These are phyloP conservation scores for Alloteropsis angusta DNA, from an alignment of 202 grass and related monocot species.

Conservation along the genomic window DNA sequence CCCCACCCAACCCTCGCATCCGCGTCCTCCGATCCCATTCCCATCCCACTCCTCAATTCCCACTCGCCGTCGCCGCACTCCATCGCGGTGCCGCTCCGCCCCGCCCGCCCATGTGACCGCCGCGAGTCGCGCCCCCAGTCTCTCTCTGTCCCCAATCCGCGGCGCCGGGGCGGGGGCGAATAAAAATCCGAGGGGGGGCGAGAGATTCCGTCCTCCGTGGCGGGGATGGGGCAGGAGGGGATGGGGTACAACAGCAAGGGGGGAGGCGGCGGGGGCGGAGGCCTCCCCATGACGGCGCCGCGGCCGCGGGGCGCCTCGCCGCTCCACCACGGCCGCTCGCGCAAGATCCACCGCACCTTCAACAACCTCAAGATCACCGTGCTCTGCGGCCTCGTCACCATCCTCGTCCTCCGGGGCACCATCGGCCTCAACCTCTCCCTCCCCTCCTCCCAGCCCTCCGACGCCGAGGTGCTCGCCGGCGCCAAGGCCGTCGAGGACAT, in stretches of 20 bases:
- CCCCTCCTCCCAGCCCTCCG: constrained; percentile 37
- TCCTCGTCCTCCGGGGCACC: constrained; percentile 83
- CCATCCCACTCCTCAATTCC: background rate
- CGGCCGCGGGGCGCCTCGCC: constrained; percentile 30
- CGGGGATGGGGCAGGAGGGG: constrained; percentile 47
- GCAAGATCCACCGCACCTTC: constrained; percentile 83
- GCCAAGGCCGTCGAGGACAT: constrained; percentile 85
- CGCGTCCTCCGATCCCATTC: constrained; percentile 17
- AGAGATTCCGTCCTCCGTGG: background rate
- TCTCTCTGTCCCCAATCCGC: background rate
- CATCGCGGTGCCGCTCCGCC: background rate
- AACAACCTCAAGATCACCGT: constrained; percentile 97
- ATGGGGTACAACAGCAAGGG: constrained; percentile 31
- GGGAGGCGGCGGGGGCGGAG: constrained; percentile 16
- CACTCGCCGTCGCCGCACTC: background rate
- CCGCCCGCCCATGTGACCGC: constrained; percentile 30
- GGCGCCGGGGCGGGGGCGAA: background rate
- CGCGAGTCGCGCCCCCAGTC: background rate
- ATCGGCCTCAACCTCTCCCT: constrained; percentile 73
- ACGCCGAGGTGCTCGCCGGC: constrained; percentile 28
- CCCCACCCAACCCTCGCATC: background rate
- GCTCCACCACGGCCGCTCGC: constrained; percentile 34
- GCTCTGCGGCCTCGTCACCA: constrained; percentile 92
- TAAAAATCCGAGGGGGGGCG: background rate
- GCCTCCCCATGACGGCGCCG: constrained; percentile 23